phyloP scores from a whole-genome alignment of 371 early-diverging fungal species.

The Mucor sp. region DNA sequence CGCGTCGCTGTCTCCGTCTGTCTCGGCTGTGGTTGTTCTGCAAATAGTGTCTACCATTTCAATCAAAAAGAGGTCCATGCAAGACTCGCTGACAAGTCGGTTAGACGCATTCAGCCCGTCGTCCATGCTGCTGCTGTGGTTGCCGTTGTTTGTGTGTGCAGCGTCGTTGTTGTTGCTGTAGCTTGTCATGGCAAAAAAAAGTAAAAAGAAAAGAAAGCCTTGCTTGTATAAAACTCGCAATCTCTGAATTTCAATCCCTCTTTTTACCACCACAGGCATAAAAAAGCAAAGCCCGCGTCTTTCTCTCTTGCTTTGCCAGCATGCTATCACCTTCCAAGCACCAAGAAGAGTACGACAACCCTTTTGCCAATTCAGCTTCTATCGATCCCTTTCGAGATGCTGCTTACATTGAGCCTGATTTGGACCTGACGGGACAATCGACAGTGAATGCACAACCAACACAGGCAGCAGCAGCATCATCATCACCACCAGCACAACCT shows the following conservation, averaged over 20 bases:
- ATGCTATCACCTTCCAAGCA: slow-evolving; percentile 6
- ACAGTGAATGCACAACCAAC: slow-evolving; percentile 8
- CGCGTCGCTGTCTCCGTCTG: slow-evolving; percentile 75
- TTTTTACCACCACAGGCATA: too few relatives aligned
- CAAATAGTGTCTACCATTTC: slow-evolving; percentile 80
- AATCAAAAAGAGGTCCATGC: slow-evolving; percentile 76
- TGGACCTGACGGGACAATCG: slow-evolving; percentile 40
- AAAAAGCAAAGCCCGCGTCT: background rate
- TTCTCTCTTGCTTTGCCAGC: background rate
- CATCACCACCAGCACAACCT: background rate
- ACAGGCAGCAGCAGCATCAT: background rate
- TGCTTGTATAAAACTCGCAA: background rate
- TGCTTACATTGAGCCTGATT: slow-evolving; percentile 19
- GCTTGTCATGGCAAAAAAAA: background rate
- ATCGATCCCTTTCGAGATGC: slow-evolving; percentile 4
- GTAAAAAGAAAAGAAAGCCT: background rate
- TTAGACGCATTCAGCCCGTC: background rate
- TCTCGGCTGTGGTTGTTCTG: slow-evolving; percentile 58
- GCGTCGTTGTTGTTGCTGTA: background rate
- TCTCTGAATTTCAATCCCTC: background rate
- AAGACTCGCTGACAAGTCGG: slow-evolving; percentile 61
- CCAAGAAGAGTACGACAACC: slow-evolving; percentile 20
- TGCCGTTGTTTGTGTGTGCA: background rate
- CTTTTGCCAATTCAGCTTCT: slow-evolving; percentile 19
- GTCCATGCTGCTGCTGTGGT: background rate